Evolutionary conservation across 163 green algal genomes (phyloP).

Genomic region (Chlorella variabilis): DNA sequence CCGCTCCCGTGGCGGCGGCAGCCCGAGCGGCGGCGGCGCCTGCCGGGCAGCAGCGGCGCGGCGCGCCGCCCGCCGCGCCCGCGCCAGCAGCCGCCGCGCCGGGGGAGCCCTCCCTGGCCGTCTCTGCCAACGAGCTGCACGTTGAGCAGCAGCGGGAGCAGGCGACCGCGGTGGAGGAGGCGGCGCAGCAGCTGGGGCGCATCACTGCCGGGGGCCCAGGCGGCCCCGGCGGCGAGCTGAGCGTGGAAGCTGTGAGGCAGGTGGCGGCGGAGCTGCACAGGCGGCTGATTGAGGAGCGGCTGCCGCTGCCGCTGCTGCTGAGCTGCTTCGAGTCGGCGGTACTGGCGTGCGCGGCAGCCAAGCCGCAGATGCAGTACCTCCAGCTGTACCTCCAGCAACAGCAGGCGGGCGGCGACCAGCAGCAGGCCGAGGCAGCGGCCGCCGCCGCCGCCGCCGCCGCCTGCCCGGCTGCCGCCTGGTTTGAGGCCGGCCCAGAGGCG

Average conservation of each 20-base stretch:
- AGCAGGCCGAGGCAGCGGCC: background rate
- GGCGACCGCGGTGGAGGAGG: slow-evolving; percentile 9
- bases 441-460: background rate
- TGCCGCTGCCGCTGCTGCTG: slow-evolving; percentile 23
- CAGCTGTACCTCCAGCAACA: background rate
- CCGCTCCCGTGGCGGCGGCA: too few relatives aligned
- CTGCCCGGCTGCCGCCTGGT: background rate
- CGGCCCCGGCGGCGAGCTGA: background rate
- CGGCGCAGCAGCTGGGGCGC: slow-evolving; percentile 6
- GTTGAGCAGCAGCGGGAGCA: slow-evolving; percentile 6
- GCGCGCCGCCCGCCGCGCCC: background rate
- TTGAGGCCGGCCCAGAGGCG: background rate
- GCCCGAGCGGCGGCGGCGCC: background rate
- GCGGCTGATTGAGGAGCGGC: background rate
- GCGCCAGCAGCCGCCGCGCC: background rate
- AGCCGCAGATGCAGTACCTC: background rate
- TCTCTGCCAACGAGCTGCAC: slow-evolving; percentile 17
- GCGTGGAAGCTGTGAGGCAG: background rate
- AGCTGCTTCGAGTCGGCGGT: slow-evolving; percentile 25
- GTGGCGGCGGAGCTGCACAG: slow-evolving; percentile 15
- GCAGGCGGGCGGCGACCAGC: background rate
- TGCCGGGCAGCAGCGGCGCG: background rate
- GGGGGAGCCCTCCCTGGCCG: slow-evolving; percentile 7
- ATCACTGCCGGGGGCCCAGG: background rate
- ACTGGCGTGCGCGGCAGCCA: slow-evolving; percentile 13